Percentiles rank a stretch among this genome's conserved stretches.
Conservation (phyloP, 2,329 filamentous ascomycete genomes). For the Lecanicillium sp. region DNA sequence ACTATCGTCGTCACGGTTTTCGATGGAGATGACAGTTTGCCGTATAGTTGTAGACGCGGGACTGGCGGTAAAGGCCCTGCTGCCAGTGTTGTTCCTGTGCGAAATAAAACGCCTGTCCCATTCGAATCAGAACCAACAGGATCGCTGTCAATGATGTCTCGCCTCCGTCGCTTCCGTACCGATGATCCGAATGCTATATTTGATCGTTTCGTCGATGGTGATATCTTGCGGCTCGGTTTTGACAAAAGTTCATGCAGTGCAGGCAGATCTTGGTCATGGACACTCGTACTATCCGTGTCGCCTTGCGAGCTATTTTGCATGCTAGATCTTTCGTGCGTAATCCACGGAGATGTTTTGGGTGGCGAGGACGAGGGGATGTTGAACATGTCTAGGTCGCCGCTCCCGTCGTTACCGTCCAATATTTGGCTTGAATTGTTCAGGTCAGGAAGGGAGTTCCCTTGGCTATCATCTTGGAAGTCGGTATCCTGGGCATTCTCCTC, state of each 20-base stretch:
- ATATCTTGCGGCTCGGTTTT: conserved; percentile 14
- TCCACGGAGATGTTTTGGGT: conserved; percentile 23
- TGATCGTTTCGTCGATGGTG: conserved; percentile 19
- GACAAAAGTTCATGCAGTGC: conserved; percentile 29
- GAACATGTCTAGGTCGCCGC: conserved; percentile 16
- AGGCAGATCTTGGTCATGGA: conserved; percentile 33
- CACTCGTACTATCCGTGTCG: conserved; percentile 33
- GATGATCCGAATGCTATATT: conserved; percentile 22
- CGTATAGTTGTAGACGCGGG: conserved; percentile 8
- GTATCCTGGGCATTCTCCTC: conserved; percentile 43
- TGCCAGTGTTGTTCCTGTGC: neutral
- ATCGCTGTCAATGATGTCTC: conserved; percentile 27
- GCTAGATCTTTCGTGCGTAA: conserved; percentile 22
- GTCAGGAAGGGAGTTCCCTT: conserved; percentile 30
- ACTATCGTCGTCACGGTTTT: conserved; percentile 5
- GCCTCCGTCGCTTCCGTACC: conserved; percentile 25
- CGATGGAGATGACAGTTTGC: neutral
- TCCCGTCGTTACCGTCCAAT: conserved; percentile 15
- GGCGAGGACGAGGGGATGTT: conserved; percentile 25
- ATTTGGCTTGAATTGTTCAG: conserved; percentile 32
- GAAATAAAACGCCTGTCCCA: neutral
- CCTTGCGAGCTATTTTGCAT: conserved; percentile 30
- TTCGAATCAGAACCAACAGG: conserved; percentile 20
- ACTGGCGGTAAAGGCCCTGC: conserved; percentile 8
- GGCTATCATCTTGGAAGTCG: conserved; percentile 48